Base-by-base conservation (phyloP, 305 asterid genomes). In the Solanum hybrid region DNA sequence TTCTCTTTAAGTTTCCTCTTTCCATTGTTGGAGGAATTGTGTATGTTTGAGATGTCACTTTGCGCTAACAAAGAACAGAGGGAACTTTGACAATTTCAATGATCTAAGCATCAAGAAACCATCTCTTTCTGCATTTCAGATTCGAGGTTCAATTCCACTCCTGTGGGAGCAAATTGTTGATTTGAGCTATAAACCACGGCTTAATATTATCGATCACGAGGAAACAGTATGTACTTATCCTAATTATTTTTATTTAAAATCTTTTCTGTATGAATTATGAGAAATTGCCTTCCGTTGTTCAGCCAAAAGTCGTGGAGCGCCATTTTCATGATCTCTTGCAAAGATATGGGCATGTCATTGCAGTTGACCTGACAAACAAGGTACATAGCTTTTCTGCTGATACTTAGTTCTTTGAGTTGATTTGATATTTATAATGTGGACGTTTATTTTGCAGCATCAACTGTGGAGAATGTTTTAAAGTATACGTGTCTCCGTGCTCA, bases 171-270 rank as follows among this genome's bases (percentile, higher is more conserved):
- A 97, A 93, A 97, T 97, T 94, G 99, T 96, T 92, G 99, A 97
- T 92, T 93, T 97, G 96, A 97, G 99, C 95, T 97, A 97, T 92
- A 97, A 95, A 91, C 99, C 99, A 51, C 95, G 91, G 65, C 98
- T 97, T 84, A 95, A 92, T 82, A 82, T 97, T 89, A 94, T 97
- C 70, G 87, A 90, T 89, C 99, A 97, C 90, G 95, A 92, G 86
- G 91, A 92, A 88, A 92, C 94, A 29, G 96, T 94, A 91, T 68
- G 93, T 86, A 72, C 75, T 68, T 83, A 4, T 33, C 79, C 79
- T 84, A 29, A 41, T 84, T 76, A 87, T 73, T 24, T 57, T 32
- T 51, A 51, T 29, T 31, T 84, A 32, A 84, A 84, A 51, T 51
- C 5, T 86, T 75, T 37, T 57, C 82, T 51, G 45, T 89, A 45